A percentile compares a stretch with the other conserved stretches of the same genome.
phyloP scores from a whole-genome alignment of 805 yeast genomes.

The Zygosaccharomyces pseudorouxii region DNA sequence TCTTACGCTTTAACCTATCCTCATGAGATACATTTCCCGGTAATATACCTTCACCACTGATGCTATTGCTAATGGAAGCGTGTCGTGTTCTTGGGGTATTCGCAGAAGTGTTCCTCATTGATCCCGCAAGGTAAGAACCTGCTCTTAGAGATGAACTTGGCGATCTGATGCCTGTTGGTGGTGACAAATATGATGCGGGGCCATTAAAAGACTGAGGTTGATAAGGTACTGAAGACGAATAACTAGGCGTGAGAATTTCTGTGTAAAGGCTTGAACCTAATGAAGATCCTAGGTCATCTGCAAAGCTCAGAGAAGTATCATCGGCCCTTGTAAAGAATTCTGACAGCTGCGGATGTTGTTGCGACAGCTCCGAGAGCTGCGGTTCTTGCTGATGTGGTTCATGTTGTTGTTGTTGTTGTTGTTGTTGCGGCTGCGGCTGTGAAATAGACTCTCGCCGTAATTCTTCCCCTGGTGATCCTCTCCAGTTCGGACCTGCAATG shows the following conservation, averaged over 20 bases:
- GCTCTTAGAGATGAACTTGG: conserved; percentile 35
- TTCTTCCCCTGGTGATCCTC: background rate
- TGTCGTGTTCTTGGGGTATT: conserved; percentile 29
- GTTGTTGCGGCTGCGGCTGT: background rate
- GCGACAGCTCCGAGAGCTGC: background rate
- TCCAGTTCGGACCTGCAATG: background rate
- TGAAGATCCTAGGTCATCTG: conserved; percentile 32
- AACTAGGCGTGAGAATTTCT: conserved; percentile 24
- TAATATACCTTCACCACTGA: conserved; percentile 19
- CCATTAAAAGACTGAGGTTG: conserved; percentile 24
- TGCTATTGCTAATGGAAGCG: conserved; percentile 31
- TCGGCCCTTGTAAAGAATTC: conserved; percentile 21
- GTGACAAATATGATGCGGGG: conserved; percentile 18
- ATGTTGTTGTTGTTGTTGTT: background rate
- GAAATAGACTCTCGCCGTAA: background rate
- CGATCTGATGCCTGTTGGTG: conserved; percentile 24
- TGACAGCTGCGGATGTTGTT: conserved; percentile 6
- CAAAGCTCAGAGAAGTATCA: conserved; percentile 20
- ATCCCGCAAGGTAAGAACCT: conserved; percentile 29
- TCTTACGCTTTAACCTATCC: conserved; percentile 66
- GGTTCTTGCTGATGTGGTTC: background rate
- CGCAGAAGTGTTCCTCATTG: conserved; percentile 25
- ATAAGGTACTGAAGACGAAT: conserved; percentile 26
- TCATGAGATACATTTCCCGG: conserved; percentile 39
- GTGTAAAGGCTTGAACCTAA: conserved; percentile 29